Percentiles rank a stretch among this genome's conserved stretches.
phyloP scores from a whole-genome alignment of 345 rosid species.

The Kernera saxatilis region DNA sequence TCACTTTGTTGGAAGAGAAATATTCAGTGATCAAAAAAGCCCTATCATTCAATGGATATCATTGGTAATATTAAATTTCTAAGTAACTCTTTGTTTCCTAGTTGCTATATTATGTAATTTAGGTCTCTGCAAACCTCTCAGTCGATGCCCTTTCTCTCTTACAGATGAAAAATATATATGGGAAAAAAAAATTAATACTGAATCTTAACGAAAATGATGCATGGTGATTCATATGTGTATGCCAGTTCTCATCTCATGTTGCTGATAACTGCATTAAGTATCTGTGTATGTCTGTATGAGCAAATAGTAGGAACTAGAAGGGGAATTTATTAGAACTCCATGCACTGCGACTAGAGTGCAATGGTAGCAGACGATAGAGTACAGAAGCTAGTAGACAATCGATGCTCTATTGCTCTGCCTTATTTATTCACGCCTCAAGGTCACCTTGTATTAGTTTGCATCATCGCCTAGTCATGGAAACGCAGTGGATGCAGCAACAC shows the following conservation, averaged over 20 bases:
- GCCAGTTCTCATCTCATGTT: background rate
- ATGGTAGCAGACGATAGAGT: background rate
- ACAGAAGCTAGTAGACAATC: background rate
- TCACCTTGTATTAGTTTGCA: background rate
- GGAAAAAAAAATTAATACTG: background rate
- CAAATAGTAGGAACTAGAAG: background rate
- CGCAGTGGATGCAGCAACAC: background rate
- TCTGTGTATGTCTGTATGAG: conserved; percentile 6
- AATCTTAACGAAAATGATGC: background rate
- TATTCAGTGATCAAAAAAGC: conserved; percentile 6
- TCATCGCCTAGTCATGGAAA: background rate
- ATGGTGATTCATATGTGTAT: conserved; percentile 5
- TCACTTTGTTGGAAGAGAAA: conserved; percentile 12
- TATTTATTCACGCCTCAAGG: background rate
- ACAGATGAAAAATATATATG: conserved; percentile 14
- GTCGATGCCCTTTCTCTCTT: background rate
- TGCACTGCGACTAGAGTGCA: background rate
- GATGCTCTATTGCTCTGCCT: conserved; percentile 3
- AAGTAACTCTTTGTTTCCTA: conserved; percentile 14
- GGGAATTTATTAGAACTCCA: background rate
- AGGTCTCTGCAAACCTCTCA: conserved; percentile 17
- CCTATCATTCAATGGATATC: conserved; percentile 12
- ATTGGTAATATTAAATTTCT: background rate
- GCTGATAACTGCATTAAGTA: background rate
- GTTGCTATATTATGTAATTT: conserved; percentile 24